Percentiles rank a stretch among this genome's conserved stretches.
These are phyloP conservation scores for Trypanosoma congolense DNA, from an alignment of 208 protist genomes.

Conservation along the genomic window DNA sequence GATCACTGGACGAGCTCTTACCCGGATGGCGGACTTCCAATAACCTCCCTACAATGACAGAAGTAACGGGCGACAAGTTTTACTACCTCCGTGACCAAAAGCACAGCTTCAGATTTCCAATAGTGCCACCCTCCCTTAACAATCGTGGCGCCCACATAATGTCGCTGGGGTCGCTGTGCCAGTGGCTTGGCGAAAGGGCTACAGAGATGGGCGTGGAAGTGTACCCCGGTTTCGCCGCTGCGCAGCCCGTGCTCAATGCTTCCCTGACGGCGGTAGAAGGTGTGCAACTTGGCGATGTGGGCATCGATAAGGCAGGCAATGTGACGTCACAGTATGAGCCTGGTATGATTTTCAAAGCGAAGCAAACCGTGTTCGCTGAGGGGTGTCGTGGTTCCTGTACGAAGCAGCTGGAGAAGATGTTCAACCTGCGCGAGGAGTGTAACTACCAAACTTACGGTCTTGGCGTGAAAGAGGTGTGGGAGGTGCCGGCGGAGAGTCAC, in stretches of 20 bases:
- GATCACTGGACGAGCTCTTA: slow-evolving; percentile 94
- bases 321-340: slow-evolving; percentile 91
- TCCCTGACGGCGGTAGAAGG: slow-evolving; percentile 45
- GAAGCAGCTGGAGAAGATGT: slow-evolving; percentile 89
- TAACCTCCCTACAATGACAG: slow-evolving; percentile 73
- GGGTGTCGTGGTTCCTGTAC: slow-evolving; percentile 95
- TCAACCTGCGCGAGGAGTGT: slow-evolving; percentile 69
- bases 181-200: slow-evolving; percentile 93
- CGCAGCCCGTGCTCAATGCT: slow-evolving; percentile 68
- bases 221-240: slow-evolving; percentile 92
- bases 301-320: slow-evolving; percentile 89
- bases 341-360: slow-evolving; percentile 94
- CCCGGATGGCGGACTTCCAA: slow-evolving; percentile 89
- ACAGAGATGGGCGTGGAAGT: slow-evolving; percentile 97
- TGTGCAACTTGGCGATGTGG: slow-evolving; percentile 79
- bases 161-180: slow-evolving; percentile 87
- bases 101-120: slow-evolving; percentile 51
- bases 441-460: slow-evolving; percentile 95
- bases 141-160: slow-evolving; percentile 97
- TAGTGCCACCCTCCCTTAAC: slow-evolving; percentile 72
- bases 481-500: slow-evolving; percentile 87
- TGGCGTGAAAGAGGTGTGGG: slow-evolving; percentile 97
- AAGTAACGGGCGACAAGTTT: slow-evolving; percentile 90
- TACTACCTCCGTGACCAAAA: slow-evolving; percentile 67
- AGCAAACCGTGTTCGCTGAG: slow-evolving; percentile 96